These are phyloP conservation scores for Asparagopsis taxiformis DNA, from an alignment of 31 red algal species.

Conservation along the genomic window DNA sequence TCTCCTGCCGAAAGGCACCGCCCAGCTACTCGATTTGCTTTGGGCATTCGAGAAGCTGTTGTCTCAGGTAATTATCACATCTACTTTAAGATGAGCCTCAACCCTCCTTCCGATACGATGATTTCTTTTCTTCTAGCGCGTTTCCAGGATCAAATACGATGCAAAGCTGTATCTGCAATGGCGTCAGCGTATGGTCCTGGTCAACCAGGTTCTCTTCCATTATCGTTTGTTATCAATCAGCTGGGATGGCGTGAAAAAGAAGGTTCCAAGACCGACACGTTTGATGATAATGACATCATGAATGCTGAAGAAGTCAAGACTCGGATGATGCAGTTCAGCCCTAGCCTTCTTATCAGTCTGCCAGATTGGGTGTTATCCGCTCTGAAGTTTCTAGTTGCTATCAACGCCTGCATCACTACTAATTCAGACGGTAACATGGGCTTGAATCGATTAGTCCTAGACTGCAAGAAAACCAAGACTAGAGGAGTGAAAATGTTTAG, in stretches of 20 bases:
- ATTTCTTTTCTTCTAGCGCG: constrained; percentile 42
- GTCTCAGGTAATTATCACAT: constrained; percentile 51
- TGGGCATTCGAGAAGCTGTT: constrained; percentile 32
- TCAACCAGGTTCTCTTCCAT: constrained; percentile 32
- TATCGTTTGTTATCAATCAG: constrained; percentile 20
- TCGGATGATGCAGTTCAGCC: constrained; percentile 2
- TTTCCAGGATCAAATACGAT: constrained; percentile 48
- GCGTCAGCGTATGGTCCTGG: constrained; percentile 35
- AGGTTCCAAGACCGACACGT: background rate
- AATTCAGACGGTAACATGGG: background rate
- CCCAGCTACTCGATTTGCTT: constrained; percentile 32
- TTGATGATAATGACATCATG: background rate
- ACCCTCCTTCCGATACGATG: constrained; percentile 45
- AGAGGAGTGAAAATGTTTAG: constrained; percentile 19
- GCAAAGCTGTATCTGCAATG: constrained; percentile 42
- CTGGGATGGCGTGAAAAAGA: constrained; percentile 15
- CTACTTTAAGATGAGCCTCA: constrained; percentile 34
- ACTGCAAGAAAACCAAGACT: constrained; percentile 49
- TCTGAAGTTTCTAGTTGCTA: constrained; percentile 24
- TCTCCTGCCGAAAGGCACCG: constrained; percentile 31
- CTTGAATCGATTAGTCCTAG: constrained; percentile 1
- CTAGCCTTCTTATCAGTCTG: background rate
- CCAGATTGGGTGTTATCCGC: constrained; percentile 15
- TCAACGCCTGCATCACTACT: constrained; percentile 12
- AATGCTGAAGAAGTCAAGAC: background rate